phyloP scores from a whole-genome alignment of 176 grass and related monocot genomes.

The Stipa capillata region DNA sequence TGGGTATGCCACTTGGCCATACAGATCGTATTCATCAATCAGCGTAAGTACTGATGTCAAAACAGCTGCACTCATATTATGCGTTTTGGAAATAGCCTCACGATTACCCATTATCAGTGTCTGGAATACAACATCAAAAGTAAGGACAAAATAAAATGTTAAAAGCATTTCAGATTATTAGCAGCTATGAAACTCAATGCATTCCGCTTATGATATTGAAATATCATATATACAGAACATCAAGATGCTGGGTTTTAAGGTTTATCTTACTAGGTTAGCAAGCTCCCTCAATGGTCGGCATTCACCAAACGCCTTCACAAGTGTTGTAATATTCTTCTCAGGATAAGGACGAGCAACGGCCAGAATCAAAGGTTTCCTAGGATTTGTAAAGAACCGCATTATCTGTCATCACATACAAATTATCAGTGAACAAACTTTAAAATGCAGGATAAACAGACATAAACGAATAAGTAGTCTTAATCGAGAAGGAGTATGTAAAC shows the following conservation, averaged over 20 bases:
- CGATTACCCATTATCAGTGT: constrained; percentile 87
- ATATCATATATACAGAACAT: not conserved
- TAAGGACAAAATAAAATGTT: not conserved
- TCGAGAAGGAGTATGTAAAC: not conserved
- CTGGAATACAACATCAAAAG: constrained; percentile 32
- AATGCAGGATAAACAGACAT: not conserved
- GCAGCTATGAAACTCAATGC: not conserved
- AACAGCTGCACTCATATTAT: constrained; percentile 65
- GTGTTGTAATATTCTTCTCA: constrained; percentile 77
- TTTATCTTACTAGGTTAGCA: constrained; percentile 70
- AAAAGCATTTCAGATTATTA: not conserved
- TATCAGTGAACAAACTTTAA: constrained; percentile 15
- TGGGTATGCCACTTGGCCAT: constrained; percentile 87
- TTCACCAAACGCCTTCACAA: constrained; percentile 89
- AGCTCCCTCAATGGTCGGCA: constrained; percentile 65
- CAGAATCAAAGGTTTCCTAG: constrained; percentile 85
- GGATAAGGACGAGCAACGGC: constrained; percentile 69
- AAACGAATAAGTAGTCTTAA: not conserved
- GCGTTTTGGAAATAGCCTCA: constrained; percentile 73
- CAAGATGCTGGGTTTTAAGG: not conserved
- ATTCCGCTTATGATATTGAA: not conserved
- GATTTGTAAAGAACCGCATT: constrained; percentile 92
- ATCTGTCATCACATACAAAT: constrained; percentile 43
- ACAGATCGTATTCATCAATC: constrained; percentile 76
- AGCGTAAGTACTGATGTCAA: constrained; percentile 68